Evolutionary conservation across 768 basidiomycete genomes (phyloP), one percentile per base, ranked within the genome.

Genomic region (Lanmaoa pseudosensibilis): DNA sequence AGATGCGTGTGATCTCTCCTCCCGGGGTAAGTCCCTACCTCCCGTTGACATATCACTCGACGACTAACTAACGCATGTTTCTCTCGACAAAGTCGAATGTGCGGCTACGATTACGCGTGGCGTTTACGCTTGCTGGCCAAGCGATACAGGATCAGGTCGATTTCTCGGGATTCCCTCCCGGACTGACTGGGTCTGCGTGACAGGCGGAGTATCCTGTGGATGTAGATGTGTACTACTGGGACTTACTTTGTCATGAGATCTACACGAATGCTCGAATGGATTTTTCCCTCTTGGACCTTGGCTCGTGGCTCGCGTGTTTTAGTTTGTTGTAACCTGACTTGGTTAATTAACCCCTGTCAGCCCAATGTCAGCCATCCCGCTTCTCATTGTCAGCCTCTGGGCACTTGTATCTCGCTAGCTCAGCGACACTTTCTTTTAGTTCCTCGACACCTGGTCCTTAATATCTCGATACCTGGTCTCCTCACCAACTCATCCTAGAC

Each of bases 1-100:
- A 96, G 69, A 89, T 99, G 90, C 83, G 94, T 11, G 85, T 99
- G 38, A 79, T 91, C 30, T 92, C 94, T 12, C 94, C 93, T 4
- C 80, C 81, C 9, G 94, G 94, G 36, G 94, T 95, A 66, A 73
- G 92, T 51, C 27, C 34, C 15, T 27, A n/a, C 37, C 6, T 40
- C 13, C 0, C 11, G 7, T 40, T 25, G 30, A 54, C 8, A 25
- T 15, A n/a, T 15, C 33, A 2, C 16, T 18, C 25, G 39, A 18
- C 16, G 15, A 34, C 51, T 40, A 60, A 52, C 27, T 62, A 25
- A 67, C 56, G 41, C 48, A 36, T 18, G 13, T 9, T 5, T 38
- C 10, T 27, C 25, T 46, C 49, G 45, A 48, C 54, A 25, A 68
- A 97, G 93, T 87, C 90, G 58, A 84, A 83, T 55, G 74, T 99